Conservation (phyloP, 1,284 basidiomycete species). For the Rhodofomes roseus region DNA sequence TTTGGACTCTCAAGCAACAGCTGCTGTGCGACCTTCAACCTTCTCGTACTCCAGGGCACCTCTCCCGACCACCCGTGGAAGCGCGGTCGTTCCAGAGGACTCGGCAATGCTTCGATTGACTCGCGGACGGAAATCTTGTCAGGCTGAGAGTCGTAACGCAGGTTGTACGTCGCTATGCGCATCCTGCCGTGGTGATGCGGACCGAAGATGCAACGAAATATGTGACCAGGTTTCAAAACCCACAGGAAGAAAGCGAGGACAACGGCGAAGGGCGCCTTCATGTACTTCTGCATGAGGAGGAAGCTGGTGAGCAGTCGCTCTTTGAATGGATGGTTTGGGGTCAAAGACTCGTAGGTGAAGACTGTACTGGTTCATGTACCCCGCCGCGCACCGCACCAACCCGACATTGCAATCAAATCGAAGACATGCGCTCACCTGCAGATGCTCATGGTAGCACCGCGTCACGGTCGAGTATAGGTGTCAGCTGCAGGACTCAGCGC, state of each 20-base stretch:
- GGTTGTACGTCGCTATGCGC: slow-evolving; percentile 48
- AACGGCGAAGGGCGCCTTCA: background rate
- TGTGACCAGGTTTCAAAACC: background rate
- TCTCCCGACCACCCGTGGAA: slow-evolving; percentile 34
- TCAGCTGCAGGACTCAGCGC: too few species aligned
- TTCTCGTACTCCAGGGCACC: slow-evolving; percentile 45
- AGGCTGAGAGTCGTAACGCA: slow-evolving; percentile 51
- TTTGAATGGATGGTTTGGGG: too few species aligned
- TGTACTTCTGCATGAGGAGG: background rate
- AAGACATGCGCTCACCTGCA: too few species aligned
- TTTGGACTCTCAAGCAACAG: slow-evolving; percentile 19
- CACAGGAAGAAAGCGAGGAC: background rate
- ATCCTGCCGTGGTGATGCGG: slow-evolving; percentile 16
- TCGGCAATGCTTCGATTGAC: slow-evolving; percentile 38
- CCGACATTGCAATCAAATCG: too few species aligned
- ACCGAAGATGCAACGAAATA: slow-evolving; percentile 2
- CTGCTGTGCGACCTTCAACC: slow-evolving; percentile 40
- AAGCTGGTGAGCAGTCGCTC: too few species aligned
- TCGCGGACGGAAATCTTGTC: slow-evolving; percentile 47
- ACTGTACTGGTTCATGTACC: background rate
- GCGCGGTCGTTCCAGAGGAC: slow-evolving; percentile 36
- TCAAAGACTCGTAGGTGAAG: background rate
- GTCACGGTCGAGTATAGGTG: too few species aligned
- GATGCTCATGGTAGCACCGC: too few species aligned
- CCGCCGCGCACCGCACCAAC: too few species aligned